phyloP scores from a whole-genome alignment of 495 filamentous ascomycete genomes.

The Neurospora africana region DNA sequence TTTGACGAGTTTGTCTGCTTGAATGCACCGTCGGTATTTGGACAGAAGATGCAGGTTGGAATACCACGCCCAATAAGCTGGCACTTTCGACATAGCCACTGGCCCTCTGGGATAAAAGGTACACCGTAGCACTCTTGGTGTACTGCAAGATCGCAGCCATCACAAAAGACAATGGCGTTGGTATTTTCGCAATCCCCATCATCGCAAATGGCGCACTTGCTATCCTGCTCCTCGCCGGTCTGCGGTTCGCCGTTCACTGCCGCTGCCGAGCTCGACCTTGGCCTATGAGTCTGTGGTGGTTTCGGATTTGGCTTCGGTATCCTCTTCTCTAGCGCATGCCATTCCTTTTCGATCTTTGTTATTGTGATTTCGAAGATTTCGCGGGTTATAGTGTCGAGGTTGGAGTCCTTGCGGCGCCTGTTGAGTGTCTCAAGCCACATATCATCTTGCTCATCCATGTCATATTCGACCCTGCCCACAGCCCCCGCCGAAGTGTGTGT shows the following conservation, averaged over 20 bases:
- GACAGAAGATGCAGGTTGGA: conserved; percentile 96
- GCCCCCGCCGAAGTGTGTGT: conserved; percentile 23
- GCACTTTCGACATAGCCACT: conserved; percentile 97
- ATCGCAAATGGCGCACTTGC: conserved; percentile 94
- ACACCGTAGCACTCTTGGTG: conserved; percentile 99
- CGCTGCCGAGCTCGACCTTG: conserved; percentile 81
- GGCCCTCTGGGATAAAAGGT: conserved; percentile 95
- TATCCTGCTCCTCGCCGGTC: conserved; percentile 89
- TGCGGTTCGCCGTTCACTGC: conserved; percentile 84
- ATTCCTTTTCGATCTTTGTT: conserved; percentile 98
- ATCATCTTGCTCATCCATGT: conserved; percentile 99
- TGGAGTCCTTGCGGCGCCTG: conserved; percentile 54
- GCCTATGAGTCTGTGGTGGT: conserved; percentile 82
- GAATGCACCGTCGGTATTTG: conserved; percentile 94
- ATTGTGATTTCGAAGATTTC: conserved; percentile 95
- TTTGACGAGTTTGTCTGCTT: conserved; percentile 92
- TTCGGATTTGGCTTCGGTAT: conserved; percentile 96
- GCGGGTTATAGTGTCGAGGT: conserved; percentile 72
- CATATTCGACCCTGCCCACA: conserved; percentile 85
- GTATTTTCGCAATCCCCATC: conserved; percentile 98
- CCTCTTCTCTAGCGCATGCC: conserved; percentile 89
- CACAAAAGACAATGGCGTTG: conserved; percentile 99
- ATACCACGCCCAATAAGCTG: conserved; percentile 85
- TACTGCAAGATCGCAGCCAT: conserved; percentile 93
- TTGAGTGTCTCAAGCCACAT: conserved; percentile 90